Evolutionary conservation across 768 basidiomycete genomes (phyloP).

Genomic region (Pleurotus salmoneostramineus): DNA sequence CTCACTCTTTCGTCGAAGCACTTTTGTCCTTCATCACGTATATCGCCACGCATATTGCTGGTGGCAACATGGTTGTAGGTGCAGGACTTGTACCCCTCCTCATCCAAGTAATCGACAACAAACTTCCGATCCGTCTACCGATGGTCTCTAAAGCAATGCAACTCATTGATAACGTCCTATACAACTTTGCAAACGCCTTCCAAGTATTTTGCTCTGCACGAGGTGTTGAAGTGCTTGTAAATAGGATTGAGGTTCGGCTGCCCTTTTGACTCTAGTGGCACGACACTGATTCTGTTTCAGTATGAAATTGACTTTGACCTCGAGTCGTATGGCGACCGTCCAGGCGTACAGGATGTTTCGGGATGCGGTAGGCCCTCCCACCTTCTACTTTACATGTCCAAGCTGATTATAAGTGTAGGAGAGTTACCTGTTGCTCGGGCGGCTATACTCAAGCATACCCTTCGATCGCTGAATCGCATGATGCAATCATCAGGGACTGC

Average conservation of each 20-base stretch:
- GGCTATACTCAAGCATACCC: constrained; percentile 82
- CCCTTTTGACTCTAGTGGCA: constrained; percentile 10
- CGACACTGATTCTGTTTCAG: constrained; percentile 27
- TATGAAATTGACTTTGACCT: constrained; percentile 67
- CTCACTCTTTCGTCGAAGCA: constrained; percentile 79
- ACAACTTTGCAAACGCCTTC: constrained; percentile 85
- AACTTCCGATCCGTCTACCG: constrained; percentile 59
- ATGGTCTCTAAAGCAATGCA: constrained; percentile 90
- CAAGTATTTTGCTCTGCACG: constrained; percentile 79
- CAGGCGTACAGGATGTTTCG: constrained; percentile 40
- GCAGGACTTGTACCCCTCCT: constrained; percentile 89
- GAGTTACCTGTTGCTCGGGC: constrained; percentile 72
- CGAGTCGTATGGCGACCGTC: constrained; percentile 44
- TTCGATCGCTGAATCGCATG: constrained; percentile 94
- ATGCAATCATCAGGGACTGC: constrained; percentile 95
- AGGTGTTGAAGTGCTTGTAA: constrained; percentile 83
- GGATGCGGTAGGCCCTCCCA: constrained; percentile 42
- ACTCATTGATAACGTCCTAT: constrained; percentile 88
- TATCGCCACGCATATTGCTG: constrained; percentile 79
- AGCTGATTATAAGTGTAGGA: constrained; percentile 31
- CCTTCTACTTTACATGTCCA: neutral
- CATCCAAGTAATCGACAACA: constrained; percentile 85
- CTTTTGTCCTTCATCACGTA: constrained; percentile 84
- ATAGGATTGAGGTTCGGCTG: constrained; percentile 77
- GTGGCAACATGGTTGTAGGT: constrained; percentile 91